Percentiles rank a stretch among this genome's conserved stretches.
Evolutionary conservation across 2,329 filamentous ascomycete genomes (phyloP).

Genomic region (Alternaria triticimaculans): DNA sequence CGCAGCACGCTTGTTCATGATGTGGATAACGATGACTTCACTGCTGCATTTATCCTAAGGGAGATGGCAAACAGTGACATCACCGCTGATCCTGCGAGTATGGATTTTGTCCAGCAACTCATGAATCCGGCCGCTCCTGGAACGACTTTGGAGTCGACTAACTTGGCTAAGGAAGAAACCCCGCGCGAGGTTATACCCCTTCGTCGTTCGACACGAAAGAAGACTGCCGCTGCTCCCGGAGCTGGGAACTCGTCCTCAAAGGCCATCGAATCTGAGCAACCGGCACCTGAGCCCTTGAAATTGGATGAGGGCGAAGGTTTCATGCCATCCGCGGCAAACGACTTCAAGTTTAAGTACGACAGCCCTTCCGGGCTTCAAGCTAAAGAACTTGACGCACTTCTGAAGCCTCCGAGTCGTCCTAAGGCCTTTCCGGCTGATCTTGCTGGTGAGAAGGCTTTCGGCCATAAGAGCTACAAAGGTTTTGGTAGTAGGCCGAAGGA

Average conservation of each 20-base stretch:
- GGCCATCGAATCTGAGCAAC: neutral
- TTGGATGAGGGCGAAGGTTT: neutral
- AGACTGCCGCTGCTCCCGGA: neutral
- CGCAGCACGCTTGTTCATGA: neutral
- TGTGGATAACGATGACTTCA: neutral
- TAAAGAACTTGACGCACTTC: neutral
- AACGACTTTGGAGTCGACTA: neutral
- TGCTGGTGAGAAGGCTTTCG: neutral
- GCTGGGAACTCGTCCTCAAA: neutral
- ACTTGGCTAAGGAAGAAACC: neutral
- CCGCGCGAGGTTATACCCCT: too few species aligned
- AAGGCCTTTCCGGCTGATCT: neutral
- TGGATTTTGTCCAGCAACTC: neutral
- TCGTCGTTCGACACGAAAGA: neutral
- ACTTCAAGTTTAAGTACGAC: slow-evolving; percentile 7
- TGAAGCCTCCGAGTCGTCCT: neutral
- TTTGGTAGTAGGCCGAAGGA: neutral
- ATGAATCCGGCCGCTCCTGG: neutral
- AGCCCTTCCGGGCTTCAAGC: slow-evolving; percentile 5
- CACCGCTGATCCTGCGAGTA: neutral
- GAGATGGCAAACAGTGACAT: neutral
- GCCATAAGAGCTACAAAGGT: neutral
- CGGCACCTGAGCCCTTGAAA: neutral
- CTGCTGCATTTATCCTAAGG: neutral
- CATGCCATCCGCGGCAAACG: slow-evolving; percentile 5